Base-by-base conservation (phyloP, 495 filamentous ascomycete genomes). In the Penicillium cinerascens region DNA sequence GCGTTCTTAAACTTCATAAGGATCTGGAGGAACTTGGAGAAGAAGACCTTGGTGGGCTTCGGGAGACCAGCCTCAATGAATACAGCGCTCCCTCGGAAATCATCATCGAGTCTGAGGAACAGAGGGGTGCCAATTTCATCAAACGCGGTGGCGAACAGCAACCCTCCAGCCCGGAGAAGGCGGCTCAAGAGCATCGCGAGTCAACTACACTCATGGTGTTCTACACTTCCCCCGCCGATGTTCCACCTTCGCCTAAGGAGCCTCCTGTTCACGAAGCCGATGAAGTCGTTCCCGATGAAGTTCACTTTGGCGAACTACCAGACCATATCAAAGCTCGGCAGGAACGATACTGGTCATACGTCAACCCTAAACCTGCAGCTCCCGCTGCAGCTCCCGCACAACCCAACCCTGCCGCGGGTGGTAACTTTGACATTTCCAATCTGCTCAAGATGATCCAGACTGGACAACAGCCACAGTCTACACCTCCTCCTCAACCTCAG, bases 181-280 rank as follows among this genome's bases (percentile, higher is more conserved):
- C 78, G 36, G 73, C 76, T 4, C 90, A 90, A 63, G 78, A 86
- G 25, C 78, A 84, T 44, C 82, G 88, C 8, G 92, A 95, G 67
- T 73, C 76, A 18, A 84, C 76, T n/a, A 91, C 88, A 21, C 79
- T 96, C 27, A 90, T 95, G 83, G 87, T 86, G 5, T 82, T 91
- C 52, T 93, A 96, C 60, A 81, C 86, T 2, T 83, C 83, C 46
- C 67, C 72, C 29, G 79, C 79, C 6, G 91, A 95, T 59, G 86
- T 95, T 52, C 92, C 92, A 4, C 72, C 82, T 1, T 82, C 85
- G 0, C 87, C 92, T 2, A 82, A 85, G 49, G 92, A 95, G 46
- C 89, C 91, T 3, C 66, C 76, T 13, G 68, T 78, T 36, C 62
- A 67, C 15, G 72, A 69, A 18, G 61, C 69, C 10, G 60, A 69